phyloP scores from a whole-genome alignment of 306 rosid species.

The Datisca glomerata region DNA sequence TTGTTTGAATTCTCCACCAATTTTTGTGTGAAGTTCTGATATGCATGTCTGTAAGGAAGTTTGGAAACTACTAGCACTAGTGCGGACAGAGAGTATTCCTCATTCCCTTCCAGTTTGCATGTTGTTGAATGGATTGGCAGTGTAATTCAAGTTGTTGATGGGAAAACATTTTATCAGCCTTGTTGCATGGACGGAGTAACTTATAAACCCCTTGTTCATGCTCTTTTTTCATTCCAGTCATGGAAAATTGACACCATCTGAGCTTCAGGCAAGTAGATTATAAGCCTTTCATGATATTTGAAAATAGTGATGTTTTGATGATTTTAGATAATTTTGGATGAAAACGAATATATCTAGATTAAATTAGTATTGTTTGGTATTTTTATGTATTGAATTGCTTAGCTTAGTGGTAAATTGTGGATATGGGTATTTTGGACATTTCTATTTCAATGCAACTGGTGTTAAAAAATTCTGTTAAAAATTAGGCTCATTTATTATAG shows the following conservation, averaged over 20 bases:
- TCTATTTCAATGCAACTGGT: no score
- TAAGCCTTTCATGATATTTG: constrained; percentile 7
- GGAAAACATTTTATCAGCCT: constrained; percentile 44
- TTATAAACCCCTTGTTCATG: constrained; percentile 58
- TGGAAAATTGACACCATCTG: constrained; percentile 58
- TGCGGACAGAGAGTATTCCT: constrained; percentile 24
- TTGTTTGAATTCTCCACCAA: no score
- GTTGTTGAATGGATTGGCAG: constrained; percentile 72
- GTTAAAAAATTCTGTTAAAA: no score
- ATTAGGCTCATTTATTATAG: no score
- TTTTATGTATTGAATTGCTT: no score
- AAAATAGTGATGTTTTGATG: not conserved
- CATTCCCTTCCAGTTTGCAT: constrained; percentile 31
- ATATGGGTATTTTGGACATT: no score
- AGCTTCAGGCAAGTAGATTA: constrained; percentile 67
- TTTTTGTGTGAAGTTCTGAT: no score
- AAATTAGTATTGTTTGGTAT: no score
- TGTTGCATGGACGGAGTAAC: constrained; percentile 57
- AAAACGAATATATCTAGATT: no score
- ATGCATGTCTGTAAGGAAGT: no score
- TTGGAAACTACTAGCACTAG: constrained; percentile 35
- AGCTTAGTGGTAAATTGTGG: no score
- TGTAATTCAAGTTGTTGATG: constrained; percentile 27
- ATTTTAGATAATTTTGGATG: no score
- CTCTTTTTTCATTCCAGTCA: constrained; percentile 41